Evolutionary conservation across 1,284 basidiomycete genomes (phyloP), one percentile per base, ranked within the genome.

Genomic region (Malassezia slooffiae): DNA sequence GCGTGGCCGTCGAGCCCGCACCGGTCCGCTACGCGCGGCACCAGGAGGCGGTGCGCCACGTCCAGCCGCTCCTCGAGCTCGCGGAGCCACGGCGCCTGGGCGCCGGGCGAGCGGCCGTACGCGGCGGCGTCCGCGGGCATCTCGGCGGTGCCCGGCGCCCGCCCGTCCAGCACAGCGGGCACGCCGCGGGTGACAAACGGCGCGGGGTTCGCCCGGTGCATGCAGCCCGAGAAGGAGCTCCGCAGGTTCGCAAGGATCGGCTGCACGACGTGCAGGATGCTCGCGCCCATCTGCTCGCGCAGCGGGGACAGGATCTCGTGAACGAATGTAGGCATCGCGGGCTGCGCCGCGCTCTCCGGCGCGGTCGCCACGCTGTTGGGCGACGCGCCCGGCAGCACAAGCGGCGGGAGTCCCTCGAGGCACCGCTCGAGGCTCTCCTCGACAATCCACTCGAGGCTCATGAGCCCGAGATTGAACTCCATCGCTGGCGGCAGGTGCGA

Each of bases 401-500:
- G 29, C 10, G 46, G 46, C 4, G 46, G 46, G 7, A 48, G 24
- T 15, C 63, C 63, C 24, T 66, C 63, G 31, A 67, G 50, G 39
- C 62, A 66, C 19, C 63, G 50, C 44, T 68, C 65, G n/a, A 68
- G 36, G 24, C 58, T 55, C 40, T 68, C 63, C 40, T 66, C 62
- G 4, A 68, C 57, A 41, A 64, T 62, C 65, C 65, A 68, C 23
- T 56, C 57, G 33, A 67, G 43, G 13, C 61, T 54, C 19, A 64
- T 56, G 13, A 68, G 53, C 23, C 61, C 65, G 23, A 68, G 32
- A 40, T 68, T 68, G 55, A 58, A 68, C 34, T 66, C 65, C 54
- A 66, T 53, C 5, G 60, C 62, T 0, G 58, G 46, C 3, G 65
- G 58, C 6, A 62, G 35, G 26, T 57, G 35, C 5, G 47, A 41